Evolutionary conservation across 805 yeast genomes (phyloP).

Genomic region (Tetrapisispora phaffii): DNA sequence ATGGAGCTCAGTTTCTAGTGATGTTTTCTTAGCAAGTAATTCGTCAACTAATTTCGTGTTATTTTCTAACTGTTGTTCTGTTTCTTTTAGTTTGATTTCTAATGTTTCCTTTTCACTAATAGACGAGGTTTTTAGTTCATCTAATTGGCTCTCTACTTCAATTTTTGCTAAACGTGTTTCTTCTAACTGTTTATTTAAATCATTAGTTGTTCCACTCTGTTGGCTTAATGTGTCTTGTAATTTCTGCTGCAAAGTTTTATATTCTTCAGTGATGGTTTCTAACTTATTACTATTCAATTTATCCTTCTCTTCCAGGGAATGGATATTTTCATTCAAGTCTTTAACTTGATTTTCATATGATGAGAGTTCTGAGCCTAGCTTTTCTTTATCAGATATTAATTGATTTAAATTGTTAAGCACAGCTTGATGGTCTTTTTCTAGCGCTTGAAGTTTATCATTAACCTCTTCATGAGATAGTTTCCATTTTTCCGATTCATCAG

Average conservation of each 20-base stretch:
- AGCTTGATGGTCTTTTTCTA: neutral
- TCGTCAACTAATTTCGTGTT: neutral
- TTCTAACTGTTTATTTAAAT: constrained; percentile 2
- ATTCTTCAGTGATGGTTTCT: constrained; percentile 3
- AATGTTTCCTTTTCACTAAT: neutral
- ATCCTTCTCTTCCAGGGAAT: neutral
- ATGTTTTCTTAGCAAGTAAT: neutral
- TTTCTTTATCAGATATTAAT: constrained; percentile 7
- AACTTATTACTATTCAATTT: constrained; percentile 5
- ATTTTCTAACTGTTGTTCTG: neutral
- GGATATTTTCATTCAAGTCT: neutral
- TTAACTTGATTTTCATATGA: neutral
- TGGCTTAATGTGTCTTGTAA: constrained; percentile 2
- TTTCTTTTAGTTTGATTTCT: neutral
- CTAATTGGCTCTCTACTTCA: constrained; percentile 7
- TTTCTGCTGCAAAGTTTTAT: constrained; percentile 3
- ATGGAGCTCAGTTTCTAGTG: constrained; percentile 13
- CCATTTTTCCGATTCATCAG: constrained; percentile 10
- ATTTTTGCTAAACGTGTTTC: constrained; percentile 4
- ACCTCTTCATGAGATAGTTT: constrained; percentile 2
- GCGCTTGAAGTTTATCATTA: neutral
- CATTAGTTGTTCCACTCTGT: constrained; percentile 2
- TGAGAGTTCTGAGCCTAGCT: neutral
- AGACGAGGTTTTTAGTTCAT: constrained; percentile 6
- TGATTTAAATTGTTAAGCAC: neutral